A percentile compares a stretch with the other conserved stretches of the same genome.
Evolutionary conservation across 306 rosid species (phyloP).

Genomic region (Chamaecrista fasciculata): DNA sequence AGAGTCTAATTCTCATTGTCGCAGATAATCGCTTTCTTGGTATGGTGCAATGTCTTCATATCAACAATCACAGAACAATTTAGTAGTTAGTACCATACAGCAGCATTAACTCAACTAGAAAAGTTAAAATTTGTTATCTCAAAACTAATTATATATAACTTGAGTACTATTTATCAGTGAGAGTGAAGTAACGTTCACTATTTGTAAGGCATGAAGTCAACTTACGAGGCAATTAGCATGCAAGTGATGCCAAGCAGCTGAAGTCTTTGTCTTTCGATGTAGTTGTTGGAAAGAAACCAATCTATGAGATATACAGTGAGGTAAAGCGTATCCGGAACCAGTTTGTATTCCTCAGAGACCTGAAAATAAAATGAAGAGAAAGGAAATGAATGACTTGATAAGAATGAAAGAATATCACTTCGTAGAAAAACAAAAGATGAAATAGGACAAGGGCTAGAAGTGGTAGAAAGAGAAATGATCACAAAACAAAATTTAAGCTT

Average conservation of each 20-base stretch:
- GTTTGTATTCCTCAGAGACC: slow-evolving; percentile 86
- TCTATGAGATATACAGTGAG: slow-evolving; percentile 81
- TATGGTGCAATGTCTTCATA: neutral
- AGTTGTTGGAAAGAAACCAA: slow-evolving; percentile 74
- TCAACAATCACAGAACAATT: neutral
- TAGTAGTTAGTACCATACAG: neutral
- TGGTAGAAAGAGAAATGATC: neutral
- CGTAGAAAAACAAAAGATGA: neutral
- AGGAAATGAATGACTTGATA: neutral
- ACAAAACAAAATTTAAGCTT: neutral
- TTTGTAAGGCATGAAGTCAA: slow-evolving; percentile 19
- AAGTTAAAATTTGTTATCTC: neutral
- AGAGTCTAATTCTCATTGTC: neutral
- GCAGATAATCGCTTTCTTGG: slow-evolving; percentile 1
- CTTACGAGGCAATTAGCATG: slow-evolving; percentile 96
- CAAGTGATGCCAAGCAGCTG: slow-evolving; percentile 95
- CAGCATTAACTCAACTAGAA: neutral
- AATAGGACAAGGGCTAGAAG: neutral
- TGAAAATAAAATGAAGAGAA: slow-evolving; percentile 35
- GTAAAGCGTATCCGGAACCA: slow-evolving; percentile 78
- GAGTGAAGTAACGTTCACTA: slow-evolving; percentile 6
- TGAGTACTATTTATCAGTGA: slow-evolving; percentile 13
- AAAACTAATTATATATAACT: neutral
- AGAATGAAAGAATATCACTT: neutral
- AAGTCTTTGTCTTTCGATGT: slow-evolving; percentile 68